These are phyloP conservation scores for Cladosporium cucumerinum DNA, from an alignment of 2,329 filamentous ascomycete species.

Conservation along the genomic window DNA sequence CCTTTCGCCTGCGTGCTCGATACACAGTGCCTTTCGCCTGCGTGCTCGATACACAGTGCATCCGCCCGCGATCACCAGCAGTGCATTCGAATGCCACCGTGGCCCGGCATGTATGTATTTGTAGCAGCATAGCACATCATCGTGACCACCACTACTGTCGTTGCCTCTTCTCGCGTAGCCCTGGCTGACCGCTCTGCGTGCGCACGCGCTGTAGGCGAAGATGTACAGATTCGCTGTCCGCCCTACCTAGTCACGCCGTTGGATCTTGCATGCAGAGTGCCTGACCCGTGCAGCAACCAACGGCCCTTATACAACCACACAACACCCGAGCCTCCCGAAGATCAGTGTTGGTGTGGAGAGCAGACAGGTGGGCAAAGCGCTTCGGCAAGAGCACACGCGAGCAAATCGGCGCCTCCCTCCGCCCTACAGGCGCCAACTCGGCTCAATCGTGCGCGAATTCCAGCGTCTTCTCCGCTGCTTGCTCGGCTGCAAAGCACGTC, in stretches of 20 bases:
- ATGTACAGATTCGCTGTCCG: background rate
- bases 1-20: background rate
- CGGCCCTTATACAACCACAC: constrained; percentile 13
- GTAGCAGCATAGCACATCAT: background rate
- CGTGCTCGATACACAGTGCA: background rate
- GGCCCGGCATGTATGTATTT: background rate
- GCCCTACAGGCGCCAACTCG: constrained; percentile 9
- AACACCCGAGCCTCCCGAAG: background rate
- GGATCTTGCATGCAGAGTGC: constrained; percentile 8
- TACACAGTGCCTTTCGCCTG: background rate
- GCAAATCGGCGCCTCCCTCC: constrained; percentile 13
- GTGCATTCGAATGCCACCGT: background rate
- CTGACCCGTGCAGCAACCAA: constrained; percentile 12
- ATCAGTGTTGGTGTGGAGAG: background rate
- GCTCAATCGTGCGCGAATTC: constrained; percentile 9
- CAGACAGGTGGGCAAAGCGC: background rate
- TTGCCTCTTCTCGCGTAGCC: background rate
- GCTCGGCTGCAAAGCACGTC: background rate
- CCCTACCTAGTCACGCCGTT: constrained; percentile 1
- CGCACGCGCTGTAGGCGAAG: background rate
- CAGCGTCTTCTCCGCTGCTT: constrained; percentile 1
- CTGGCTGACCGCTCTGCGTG: background rate
- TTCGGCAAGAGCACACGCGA: constrained; percentile 1
- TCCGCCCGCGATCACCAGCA: background rate
- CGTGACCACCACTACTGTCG: background rate